Evolutionary conservation across 345 rosid species (phyloP).

Genomic region (Corymbia maculata): DNA sequence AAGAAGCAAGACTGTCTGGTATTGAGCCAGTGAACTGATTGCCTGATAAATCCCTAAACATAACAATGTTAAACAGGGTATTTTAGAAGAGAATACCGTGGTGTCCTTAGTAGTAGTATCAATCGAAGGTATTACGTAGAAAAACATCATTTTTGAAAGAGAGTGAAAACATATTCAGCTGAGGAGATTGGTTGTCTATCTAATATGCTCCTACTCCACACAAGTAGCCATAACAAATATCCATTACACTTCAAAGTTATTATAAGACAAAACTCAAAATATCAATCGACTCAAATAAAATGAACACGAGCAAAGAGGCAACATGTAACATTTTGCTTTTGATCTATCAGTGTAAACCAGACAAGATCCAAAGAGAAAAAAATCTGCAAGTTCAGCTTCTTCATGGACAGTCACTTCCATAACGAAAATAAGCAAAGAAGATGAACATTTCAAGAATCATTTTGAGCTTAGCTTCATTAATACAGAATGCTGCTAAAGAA

Average conservation of each 20-base stretch:
- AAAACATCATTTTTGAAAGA: not conserved
- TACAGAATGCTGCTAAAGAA: not conserved
- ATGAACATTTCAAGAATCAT: not conserved
- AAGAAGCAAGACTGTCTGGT: slow-evolving; percentile 67
- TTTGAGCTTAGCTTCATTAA: not conserved
- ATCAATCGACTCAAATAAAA: not conserved
- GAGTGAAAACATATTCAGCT: not conserved
- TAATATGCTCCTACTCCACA: not conserved
- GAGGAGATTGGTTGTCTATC: not conserved
- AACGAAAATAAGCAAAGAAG: not conserved
- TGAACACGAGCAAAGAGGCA: not conserved
- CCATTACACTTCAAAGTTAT: not conserved
- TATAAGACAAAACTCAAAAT: not conserved
- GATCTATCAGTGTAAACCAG: not conserved
- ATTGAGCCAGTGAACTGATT: slow-evolving; percentile 76
- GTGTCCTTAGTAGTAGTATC: not conserved
- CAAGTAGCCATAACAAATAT: not conserved
- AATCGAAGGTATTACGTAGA: not conserved
- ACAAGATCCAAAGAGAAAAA: not conserved
- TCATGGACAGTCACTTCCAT: not conserved
- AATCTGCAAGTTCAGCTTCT: not conserved
- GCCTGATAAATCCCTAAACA: slow-evolving; percentile 61
- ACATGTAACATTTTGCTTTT: not conserved
- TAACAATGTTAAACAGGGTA: not conserved
- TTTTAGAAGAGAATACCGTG: not conserved